These are phyloP conservation scores for Malassezia japonica DNA, from an alignment of 1,284 basidiomycete genomes.

Conservation along the genomic window DNA sequence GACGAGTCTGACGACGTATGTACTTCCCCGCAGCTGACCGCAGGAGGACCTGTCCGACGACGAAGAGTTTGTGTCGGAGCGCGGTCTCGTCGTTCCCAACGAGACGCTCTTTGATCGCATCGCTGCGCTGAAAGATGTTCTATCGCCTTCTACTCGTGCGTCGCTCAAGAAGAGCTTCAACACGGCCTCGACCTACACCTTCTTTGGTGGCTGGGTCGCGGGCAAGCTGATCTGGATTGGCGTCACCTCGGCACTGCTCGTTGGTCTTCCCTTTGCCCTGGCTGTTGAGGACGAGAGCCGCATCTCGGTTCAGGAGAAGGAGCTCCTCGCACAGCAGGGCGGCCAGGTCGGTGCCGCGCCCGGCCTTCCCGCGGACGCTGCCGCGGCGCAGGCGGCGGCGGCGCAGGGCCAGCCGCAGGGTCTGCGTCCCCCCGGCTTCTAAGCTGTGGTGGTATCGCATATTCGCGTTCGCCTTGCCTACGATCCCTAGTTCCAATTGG, in stretches of 20 bases:
- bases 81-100: constrained; percentile 27
- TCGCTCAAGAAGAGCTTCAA: constrained; percentile 59
- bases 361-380: constrained; percentile 1
- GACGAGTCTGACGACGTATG: constrained; percentile 15
- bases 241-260: constrained; percentile 82
- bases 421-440: constrained; percentile 41
- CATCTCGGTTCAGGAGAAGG: constrained; percentile 86
- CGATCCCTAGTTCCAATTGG: too few species aligned
- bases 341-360: constrained; percentile 60
- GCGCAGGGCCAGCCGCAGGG: constrained; percentile 23
- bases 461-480: too few species aligned
- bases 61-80: constrained; percentile 31
- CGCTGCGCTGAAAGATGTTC: constrained; percentile 83
- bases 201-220: constrained; percentile 59
- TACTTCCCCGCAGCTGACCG: constrained; percentile 1
- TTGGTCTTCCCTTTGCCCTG: constrained; percentile 83
- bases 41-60: constrained; percentile 30
- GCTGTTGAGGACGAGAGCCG: constrained; percentile 91
- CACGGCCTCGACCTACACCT: constrained; percentile 57
- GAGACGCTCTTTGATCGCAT: constrained; percentile 85
- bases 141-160: constrained; percentile 78
- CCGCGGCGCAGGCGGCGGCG: constrained; percentile 12
- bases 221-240: constrained; percentile 89
- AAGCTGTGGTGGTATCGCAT: too few species aligned
- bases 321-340: constrained; percentile 83